Evolutionary conservation across 139 green algal genomes (phyloP), one percentile per base, ranked within the genome.

Genomic region (Mychonastes homosphaera): DNA sequence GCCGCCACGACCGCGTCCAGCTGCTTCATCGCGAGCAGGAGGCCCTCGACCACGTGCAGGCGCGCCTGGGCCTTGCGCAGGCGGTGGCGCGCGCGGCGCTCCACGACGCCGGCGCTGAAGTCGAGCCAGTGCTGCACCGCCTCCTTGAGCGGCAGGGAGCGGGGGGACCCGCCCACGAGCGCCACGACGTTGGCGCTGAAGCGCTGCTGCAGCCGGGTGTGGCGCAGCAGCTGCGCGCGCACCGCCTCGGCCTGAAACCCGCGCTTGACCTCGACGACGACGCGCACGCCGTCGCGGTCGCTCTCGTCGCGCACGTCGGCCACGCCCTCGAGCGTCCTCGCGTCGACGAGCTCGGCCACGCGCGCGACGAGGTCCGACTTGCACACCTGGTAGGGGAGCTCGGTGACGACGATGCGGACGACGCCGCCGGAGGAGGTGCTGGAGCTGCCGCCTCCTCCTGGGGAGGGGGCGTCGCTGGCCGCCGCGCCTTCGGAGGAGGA

Each of bases 221-320:
- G 69, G 47, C 88, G 87, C 68, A 84, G 85, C 45, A 97, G 67
- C 29, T 82, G 70, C 34, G 83, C 84, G n/a, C 93, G 63, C 40
- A 96, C 66, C 38, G 89, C 54, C 46, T 84, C 53, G 0, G 67
- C 53, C 30, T 64, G 62, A 33, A 53, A 51, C 30, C 75, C 66
- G 18, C 70, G 39, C 69, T 82, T 80, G 2, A 90, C 59, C 72
- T 97, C 91, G 21, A 98, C 78, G 27, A 98, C 91, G 45, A 98
- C 68, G 0, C 91, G 75, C 64, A 95, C 80, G 40, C 91, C 91
- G 6, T 73, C 53, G 0, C 92, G 76, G 67, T 98, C 92, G 36
- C 76, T 91, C 76, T 98, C 92, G 65, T 98, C 92, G 7, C 90
- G 70, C 16, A 98, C 74, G 54, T 97, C 90, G 21, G 74, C 72